These are phyloP conservation scores for Cutaneotrichosporon spelunceum DNA, from an alignment of 1,284 basidiomycete genomes.

Conservation along the genomic window DNA sequence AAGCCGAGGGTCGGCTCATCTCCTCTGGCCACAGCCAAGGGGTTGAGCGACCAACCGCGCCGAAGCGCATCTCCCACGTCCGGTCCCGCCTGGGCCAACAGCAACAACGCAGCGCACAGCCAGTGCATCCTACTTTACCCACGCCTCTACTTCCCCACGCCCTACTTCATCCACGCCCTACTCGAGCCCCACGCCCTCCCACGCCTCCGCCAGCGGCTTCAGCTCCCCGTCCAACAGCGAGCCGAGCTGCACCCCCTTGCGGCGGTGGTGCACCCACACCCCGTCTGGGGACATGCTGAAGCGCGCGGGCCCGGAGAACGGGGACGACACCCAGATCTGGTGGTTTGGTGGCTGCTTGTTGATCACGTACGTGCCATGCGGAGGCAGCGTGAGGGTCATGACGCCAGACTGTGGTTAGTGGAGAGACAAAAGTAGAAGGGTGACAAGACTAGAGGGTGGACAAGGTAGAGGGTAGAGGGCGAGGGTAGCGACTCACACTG, in stretches of 20 bases:
- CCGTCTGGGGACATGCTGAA: slow-evolving; percentile 65
- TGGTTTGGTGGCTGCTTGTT: slow-evolving; percentile 99
- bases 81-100: too few species aligned
- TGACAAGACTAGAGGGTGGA: too few species aligned
- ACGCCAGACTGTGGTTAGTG: slow-evolving; percentile 68
- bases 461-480: too few species aligned
- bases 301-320: slow-evolving; percentile 81
- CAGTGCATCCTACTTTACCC: too few species aligned
- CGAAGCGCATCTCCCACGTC: too few species aligned
- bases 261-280: slow-evolving; percentile 72
- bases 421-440: too few species aligned
- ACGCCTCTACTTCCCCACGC: too few species aligned
- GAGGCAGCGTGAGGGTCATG: slow-evolving; percentile 76
- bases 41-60: too few species aligned
- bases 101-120: too few species aligned
- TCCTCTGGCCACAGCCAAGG: too few species aligned
- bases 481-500: slow-evolving; percentile 74
- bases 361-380: slow-evolving; percentile 92
- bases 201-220: slow-evolving; percentile 32
- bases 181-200: slow-evolving; percentile 40
- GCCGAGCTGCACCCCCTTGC: slow-evolving; percentile 60
- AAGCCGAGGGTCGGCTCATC: too few species aligned
- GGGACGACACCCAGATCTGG: slow-evolving; percentile 97
- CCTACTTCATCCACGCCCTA: too few species aligned
- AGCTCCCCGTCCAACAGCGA: slow-evolving; percentile 60